A percentile compares a stretch with the other conserved stretches of the same genome.
phyloP scores from a whole-genome alignment of 352 stramenopile genomes.

The Pythium diclinum region DNA sequence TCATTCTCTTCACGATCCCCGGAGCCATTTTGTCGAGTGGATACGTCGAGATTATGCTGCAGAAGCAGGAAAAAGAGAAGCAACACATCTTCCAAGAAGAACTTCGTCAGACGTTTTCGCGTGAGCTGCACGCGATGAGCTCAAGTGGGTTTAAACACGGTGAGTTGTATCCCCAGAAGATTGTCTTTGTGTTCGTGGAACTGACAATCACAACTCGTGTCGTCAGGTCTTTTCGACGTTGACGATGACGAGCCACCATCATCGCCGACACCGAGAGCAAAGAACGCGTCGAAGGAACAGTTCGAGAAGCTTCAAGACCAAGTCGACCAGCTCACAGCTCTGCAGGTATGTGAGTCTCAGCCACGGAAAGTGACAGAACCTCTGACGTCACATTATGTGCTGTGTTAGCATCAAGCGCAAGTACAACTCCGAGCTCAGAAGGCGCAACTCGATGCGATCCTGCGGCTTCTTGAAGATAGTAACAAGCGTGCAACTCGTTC shows the following conservation, averaged over 20 bases:
- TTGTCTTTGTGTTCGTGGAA: background rate
- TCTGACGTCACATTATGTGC: no score
- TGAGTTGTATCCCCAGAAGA: background rate
- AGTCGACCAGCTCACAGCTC: slow-evolving; percentile 49
- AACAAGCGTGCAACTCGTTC: slow-evolving; percentile 11
- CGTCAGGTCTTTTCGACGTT: slow-evolving; percentile 11
- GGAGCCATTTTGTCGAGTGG: slow-evolving; percentile 75
- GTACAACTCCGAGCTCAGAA: slow-evolving; percentile 55
- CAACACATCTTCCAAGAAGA: slow-evolving; percentile 51
- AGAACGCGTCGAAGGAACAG: slow-evolving; percentile 7
- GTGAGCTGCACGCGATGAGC: slow-evolving; percentile 47
- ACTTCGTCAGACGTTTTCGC: slow-evolving; percentile 47
- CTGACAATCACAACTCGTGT: background rate
- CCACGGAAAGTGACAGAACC: no score
- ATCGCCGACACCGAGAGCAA: slow-evolving; percentile 27
- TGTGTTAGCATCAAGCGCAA: slow-evolving; percentile 44
- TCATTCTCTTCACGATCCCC: slow-evolving; percentile 84
- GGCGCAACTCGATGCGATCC: slow-evolving; percentile 52
- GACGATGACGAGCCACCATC: slow-evolving; percentile 33
- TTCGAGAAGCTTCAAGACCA: slow-evolving; percentile 45
- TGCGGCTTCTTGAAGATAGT: slow-evolving; percentile 38
- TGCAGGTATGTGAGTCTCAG: slow-evolving; percentile 35
- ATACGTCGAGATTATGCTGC: slow-evolving; percentile 84
- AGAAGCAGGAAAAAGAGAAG: slow-evolving; percentile 56
- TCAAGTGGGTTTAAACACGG: slow-evolving; percentile 28